phyloP scores from a whole-genome alignment of 2,329 filamentous ascomycete species.

The Penicillium brasilianum region DNA sequence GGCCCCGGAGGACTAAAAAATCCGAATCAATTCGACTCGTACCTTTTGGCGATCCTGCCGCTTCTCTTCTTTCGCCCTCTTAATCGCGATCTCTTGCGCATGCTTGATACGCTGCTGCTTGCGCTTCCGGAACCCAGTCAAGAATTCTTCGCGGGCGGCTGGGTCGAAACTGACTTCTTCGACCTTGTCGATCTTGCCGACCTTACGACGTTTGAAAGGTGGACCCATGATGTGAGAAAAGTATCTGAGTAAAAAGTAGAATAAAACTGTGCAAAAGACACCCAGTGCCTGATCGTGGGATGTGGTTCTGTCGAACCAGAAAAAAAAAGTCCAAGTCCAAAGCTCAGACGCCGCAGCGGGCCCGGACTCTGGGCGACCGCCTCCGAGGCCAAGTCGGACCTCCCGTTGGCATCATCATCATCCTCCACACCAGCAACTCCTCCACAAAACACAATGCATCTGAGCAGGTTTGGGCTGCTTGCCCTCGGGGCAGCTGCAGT shows the following conservation, averaged over 20 bases:
- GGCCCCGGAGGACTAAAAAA: background rate
- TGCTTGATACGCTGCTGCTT: conserved; percentile 83
- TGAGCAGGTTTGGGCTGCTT: conserved; percentile 51
- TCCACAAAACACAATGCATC: conserved; percentile 46
- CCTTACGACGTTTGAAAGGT: conserved; percentile 70
- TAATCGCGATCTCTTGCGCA: conserved; percentile 80
- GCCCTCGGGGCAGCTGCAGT: conserved; percentile 62
- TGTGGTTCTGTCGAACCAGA: conserved; percentile 11
- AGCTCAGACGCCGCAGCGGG: conserved; percentile 36
- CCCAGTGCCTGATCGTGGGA: conserved; percentile 4
- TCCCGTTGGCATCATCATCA: conserved; percentile 41
- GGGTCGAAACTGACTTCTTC: conserved; percentile 88
- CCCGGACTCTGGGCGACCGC: conserved; percentile 39
- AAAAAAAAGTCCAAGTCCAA: conserved; percentile 30
- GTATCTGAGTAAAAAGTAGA: background rate
- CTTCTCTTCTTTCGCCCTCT: conserved; percentile 77
- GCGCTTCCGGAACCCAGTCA: conserved; percentile 96
- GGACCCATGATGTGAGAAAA: conserved; percentile 54
- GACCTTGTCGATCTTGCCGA: conserved; percentile 51
- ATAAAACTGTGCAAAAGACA: background rate
- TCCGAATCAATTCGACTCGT: conserved; percentile 30
- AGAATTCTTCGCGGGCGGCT: conserved; percentile 78
- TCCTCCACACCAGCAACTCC: conserved; percentile 28
- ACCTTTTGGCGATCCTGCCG: conserved; percentile 77
- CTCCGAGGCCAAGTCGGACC: conserved; percentile 38